A percentile compares a stretch with the other conserved stretches of the same genome.
Evolutionary conservation across 208 protist genomes (phyloP).

Genomic region (Crithidia brevicula): DNA sequence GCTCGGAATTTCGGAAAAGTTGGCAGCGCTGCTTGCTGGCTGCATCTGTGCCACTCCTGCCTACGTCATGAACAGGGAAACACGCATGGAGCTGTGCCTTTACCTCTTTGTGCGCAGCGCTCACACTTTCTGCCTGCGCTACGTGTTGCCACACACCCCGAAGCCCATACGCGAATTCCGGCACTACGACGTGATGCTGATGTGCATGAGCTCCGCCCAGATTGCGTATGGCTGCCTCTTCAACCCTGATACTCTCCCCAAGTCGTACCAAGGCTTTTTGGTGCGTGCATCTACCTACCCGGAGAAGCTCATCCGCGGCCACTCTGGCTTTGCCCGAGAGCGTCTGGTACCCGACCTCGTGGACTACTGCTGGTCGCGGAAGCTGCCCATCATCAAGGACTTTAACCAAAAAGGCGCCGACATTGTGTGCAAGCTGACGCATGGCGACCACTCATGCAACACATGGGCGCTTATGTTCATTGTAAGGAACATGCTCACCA

Average conservation of each 20-base stretch:
- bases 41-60: constrained; percentile 69
- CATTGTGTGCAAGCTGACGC: constrained; percentile 48
- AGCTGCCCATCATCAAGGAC: constrained; percentile 33
- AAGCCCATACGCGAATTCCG: constrained; percentile 51
- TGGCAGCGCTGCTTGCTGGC: constrained; percentile 54
- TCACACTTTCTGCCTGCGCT: constrained; percentile 68
- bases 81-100: constrained; percentile 77
- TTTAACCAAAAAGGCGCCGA: constrained; percentile 36
- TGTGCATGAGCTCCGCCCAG: constrained; percentile 80
- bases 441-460: constrained; percentile 78
- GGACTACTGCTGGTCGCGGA: constrained; percentile 47
- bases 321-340: constrained; percentile 64
- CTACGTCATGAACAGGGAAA: constrained; percentile 77
- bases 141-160: constrained; percentile 64
- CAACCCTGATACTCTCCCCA: constrained; percentile 71
- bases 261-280: constrained; percentile 79
- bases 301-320: constrained; percentile 59
- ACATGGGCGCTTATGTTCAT: constrained; percentile 59
- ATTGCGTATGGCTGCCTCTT: constrained; percentile 82
- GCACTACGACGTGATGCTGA: constrained; percentile 82
- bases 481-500: constrained; percentile 58
- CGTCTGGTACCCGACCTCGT: constrained; percentile 71
- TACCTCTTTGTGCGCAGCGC: constrained; percentile 76
- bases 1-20: constrained; percentile 46
- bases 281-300: constrained; percentile 64